These are phyloP conservation scores for Pyricularia pennisetigena DNA, from an alignment of 2,329 filamentous ascomycete species.

Conservation along the genomic window DNA sequence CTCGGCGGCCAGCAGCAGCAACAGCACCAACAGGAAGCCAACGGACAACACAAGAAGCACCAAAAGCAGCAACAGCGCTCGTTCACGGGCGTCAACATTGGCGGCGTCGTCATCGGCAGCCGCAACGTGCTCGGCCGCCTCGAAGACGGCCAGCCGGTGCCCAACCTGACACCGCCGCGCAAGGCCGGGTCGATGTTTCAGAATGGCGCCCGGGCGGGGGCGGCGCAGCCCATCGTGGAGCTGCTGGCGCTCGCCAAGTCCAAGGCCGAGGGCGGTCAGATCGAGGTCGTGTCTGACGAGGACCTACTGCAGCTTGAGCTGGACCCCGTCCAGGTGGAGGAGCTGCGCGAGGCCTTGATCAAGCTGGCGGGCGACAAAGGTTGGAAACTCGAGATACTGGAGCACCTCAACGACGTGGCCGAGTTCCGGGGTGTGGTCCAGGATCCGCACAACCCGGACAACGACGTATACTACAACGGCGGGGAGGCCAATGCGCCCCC, in stretches of 20 bases:
- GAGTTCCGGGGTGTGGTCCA: constrained; percentile 65
- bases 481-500: not conserved
- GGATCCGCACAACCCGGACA: constrained; percentile 12
- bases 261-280: constrained; percentile 49
- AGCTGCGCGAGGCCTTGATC: constrained; percentile 58
- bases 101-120: constrained; percentile 43
- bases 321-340: constrained; percentile 56
- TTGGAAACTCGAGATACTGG: constrained; percentile 75
- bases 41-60: not conserved
- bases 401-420: constrained; percentile 47
- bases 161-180: constrained; percentile 34
- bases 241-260: constrained; percentile 33
- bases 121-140: constrained; percentile 36
- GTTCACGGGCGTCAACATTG: constrained; percentile 30
- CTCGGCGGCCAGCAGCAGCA: constrained; percentile 11
- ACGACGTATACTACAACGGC: not conserved
- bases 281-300: constrained; percentile 51
- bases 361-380: constrained; percentile 58
- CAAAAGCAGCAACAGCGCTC: constrained; percentile 9
- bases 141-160: constrained; percentile 35
- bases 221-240: constrained; percentile 22
- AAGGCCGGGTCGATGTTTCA: constrained; percentile 13
- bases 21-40: constrained; percentile 7
- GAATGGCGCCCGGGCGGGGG: constrained; percentile 1
- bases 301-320: constrained; percentile 61